Base-by-base conservation (phyloP, 2,329 filamentous ascomycete genomes). In the Cladophialophora chaetospira region DNA sequence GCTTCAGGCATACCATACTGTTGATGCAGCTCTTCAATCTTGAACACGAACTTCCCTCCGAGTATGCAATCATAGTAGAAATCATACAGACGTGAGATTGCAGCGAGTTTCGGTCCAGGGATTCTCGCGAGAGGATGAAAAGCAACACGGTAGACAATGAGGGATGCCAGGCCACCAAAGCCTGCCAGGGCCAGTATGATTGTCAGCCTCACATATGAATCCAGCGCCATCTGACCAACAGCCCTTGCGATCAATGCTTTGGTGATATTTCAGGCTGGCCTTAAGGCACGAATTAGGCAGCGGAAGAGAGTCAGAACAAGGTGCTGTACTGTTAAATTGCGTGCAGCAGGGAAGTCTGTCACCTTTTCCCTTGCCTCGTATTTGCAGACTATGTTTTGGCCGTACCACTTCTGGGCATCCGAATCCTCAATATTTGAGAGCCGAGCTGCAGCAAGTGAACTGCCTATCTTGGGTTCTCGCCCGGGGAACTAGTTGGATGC, bases 61-160 rank as follows among this genome's bases (percentile, higher is more conserved):
- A 61, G 51, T 13, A 70, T 57, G n/a, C 69, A 64, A 54, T 72
- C 69, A 58, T 62, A 62, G 55, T 64, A 64, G 54, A 61, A 66
- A 19, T 46, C 84, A 85, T 66, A 62, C 15, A 61, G 36, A 33
- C 55, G 53, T 5, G 60, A 61, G 17, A 63, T 13, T 5, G 63
- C 63, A 13, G 63, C 63, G 43, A 60, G 36, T 25, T 58, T 63
- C 2, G 63, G 63, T 3, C 63, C 63, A 6, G 63, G 63, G 3
- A 65, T 38, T 15, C 61, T 60, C 35, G 58, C 47, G 9, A 65
- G 54, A 13, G 63, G 59, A 33, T 63, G 61, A 29, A 65, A 60
- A 49, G 53, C 59, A n/a, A 65, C 45, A 35, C 61, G 59, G 35
- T 60, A 62, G 31, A 62, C 44, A 23, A 58, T 67, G 5, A 69